These are phyloP conservation scores for Euphrasia arctica DNA, from an alignment of 305 asterid genomes.

Conservation along the genomic window DNA sequence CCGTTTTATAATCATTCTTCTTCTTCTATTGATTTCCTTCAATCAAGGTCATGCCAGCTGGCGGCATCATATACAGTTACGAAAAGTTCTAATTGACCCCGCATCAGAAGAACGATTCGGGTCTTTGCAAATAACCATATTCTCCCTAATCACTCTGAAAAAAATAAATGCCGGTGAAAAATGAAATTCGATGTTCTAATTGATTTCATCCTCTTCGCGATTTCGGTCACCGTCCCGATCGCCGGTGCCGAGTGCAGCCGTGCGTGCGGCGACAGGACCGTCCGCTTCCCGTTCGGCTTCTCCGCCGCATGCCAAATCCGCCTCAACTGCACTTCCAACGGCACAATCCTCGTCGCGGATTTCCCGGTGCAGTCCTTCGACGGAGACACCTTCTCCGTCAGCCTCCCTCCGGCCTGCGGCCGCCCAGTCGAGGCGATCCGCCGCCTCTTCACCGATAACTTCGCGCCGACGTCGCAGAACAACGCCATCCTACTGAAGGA, in stretches of 20 bases:
- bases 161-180: neutral
- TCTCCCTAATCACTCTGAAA: neutral
- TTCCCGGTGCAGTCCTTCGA: constrained; percentile 45
- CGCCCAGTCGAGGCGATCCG: constrained; percentile 49
- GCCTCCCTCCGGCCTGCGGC: constrained; percentile 49
- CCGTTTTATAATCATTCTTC: neutral
- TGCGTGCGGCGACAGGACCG: constrained; percentile 41
- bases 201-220: neutral
- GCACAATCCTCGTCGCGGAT: constrained; percentile 36
- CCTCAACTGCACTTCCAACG: constrained; percentile 37
- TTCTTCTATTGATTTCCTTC: too few relatives aligned
- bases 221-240: neutral
- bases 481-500: constrained; percentile 61
- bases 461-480: constrained; percentile 70
- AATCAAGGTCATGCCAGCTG: too few relatives aligned
- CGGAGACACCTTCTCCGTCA: constrained; percentile 38
- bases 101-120: too few relatives aligned
- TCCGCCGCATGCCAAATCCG: constrained; percentile 64
- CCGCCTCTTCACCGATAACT: constrained; percentile 46
- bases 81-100: too few relatives aligned
- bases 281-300: constrained; percentile 72
- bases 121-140: too few relatives aligned
- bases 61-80: neutral
- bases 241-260: constrained; percentile 33
- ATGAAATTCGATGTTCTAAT: neutral